Evolutionary conservation across 176 grass and related monocot genomes (phyloP), one percentile per base, ranked within the genome.

Genomic region (Musa beccarii): DNA sequence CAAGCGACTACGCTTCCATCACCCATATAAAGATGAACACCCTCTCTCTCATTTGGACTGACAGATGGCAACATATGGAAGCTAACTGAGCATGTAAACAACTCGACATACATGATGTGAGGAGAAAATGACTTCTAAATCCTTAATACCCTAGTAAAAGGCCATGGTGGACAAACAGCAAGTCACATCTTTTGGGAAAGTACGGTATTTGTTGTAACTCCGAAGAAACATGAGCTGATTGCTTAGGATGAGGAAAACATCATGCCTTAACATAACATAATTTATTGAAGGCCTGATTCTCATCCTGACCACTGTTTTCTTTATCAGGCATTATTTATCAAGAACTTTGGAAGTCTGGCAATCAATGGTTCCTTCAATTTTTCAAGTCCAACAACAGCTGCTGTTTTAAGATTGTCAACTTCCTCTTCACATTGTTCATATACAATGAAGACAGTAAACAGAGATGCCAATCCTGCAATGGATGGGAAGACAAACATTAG

Each of bases 391-490:
- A 79, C 77, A 71, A 65, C 80, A 80, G 83, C 78, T 69, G 54
- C 59, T 20, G 81, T 28, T 26, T 82, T 82, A 75, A 99, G 72
- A 53, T 21, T 76, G 54, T 94, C 84, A 56, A 94, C 86, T 83
- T 93, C 95, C 69, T 89, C 82, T 75, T 99, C 90, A 53, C 84
- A 94, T 73, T 99, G 90, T 61, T 99, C 95, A 71, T 99, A 99
- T 80, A 99, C 86, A 55, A 98, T 89, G 80, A 98, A 98, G 81
- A 90, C 78, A 74, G 81, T 84, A 76, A 94, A 99, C 77, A 85
- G 66, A 55, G 80, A 94, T 80, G 89, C 73, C 66, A 94, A 69
- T 55, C 68, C 95, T 99, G 88, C 78, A 84, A 69, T 76, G 15
- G 22, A 28, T 63, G 62, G 43, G 29, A 61, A 50, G 68, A 74